Evolutionary conservation across 202 grass and related monocot species (phyloP).

Genomic region (Digitaria exilis): DNA sequence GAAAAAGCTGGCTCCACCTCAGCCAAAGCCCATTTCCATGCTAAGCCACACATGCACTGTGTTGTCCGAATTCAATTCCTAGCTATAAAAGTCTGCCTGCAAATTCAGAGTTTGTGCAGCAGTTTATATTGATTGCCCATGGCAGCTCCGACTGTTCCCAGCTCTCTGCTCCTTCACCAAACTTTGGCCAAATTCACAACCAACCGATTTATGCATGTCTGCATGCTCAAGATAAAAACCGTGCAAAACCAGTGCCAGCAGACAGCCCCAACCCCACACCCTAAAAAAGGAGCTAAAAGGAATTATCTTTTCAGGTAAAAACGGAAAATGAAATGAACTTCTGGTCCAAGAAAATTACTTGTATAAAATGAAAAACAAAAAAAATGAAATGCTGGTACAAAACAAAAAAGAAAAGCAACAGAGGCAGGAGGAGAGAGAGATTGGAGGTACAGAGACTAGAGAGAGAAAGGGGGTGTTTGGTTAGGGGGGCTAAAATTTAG

Average conservation of each 20-base stretch:
- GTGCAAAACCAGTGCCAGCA: slow-evolving; percentile 12
- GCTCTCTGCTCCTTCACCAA: background rate
- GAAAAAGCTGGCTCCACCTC: slow-evolving; percentile 3
- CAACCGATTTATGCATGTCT: slow-evolving; percentile 8
- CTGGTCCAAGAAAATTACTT: too few species aligned
- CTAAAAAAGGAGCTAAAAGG: background rate
- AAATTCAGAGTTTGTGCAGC: slow-evolving; percentile 2
- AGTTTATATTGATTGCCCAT: background rate
- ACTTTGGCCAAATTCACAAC: slow-evolving; percentile 26
- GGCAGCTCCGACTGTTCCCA: slow-evolving; percentile 7
- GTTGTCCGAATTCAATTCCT: background rate
- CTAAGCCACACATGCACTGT: background rate
- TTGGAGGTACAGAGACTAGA: background rate
- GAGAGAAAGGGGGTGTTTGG: too few species aligned
- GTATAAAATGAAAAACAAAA: background rate
- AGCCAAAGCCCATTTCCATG: background rate
- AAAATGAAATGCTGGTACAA: background rate
- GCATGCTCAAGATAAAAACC: background rate
- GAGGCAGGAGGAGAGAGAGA: background rate
- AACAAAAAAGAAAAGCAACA: background rate
- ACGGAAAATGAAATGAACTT: background rate
- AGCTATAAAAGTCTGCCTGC: slow-evolving; percentile 7
- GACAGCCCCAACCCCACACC: background rate
- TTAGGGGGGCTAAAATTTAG: too few species aligned
- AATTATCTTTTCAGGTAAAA: background rate